Conservation (phyloP, 176 grass and related monocot species). For the Musa troglodytarum region DNA sequence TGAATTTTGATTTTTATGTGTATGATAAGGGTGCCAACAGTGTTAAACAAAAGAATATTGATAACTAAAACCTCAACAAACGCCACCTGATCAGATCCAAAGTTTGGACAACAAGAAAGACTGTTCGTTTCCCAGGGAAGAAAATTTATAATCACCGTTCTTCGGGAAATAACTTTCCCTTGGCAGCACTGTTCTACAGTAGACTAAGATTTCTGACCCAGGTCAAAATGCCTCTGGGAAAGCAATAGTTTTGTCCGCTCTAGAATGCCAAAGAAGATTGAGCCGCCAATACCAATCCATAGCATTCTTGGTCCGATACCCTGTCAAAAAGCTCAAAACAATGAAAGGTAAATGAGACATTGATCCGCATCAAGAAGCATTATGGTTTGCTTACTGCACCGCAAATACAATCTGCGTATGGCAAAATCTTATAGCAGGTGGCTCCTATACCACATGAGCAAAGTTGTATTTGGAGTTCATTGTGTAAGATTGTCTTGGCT, state of each 20-base stretch:
- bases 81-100: not conserved
- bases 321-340: constrained; percentile 27
- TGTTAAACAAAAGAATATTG: not conserved
- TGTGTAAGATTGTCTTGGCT: too few relatives aligned
- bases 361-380: not conserved
- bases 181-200: too few relatives aligned
- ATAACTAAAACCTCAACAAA: not conserved
- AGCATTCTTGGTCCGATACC: constrained; percentile 79
- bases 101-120: not conserved
- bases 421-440: not conserved
- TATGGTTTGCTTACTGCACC: not conserved
- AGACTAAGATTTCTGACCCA: not conserved
- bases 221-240: constrained; percentile 7
- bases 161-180: not conserved
- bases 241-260: constrained; percentile 70
- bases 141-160: not conserved
- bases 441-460: not conserved
- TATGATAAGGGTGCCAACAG: not conserved
- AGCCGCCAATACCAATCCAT: constrained; percentile 91
- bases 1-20: too few relatives aligned
- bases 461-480: not conserved
- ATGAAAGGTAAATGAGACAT: too few relatives aligned
- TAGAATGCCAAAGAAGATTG: constrained; percentile 88
- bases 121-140: not conserved
- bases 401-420: not conserved